These are phyloP conservation scores for Chaetomium strumarium DNA, from an alignment of 2,329 filamentous ascomycete genomes.

Conservation along the genomic window DNA sequence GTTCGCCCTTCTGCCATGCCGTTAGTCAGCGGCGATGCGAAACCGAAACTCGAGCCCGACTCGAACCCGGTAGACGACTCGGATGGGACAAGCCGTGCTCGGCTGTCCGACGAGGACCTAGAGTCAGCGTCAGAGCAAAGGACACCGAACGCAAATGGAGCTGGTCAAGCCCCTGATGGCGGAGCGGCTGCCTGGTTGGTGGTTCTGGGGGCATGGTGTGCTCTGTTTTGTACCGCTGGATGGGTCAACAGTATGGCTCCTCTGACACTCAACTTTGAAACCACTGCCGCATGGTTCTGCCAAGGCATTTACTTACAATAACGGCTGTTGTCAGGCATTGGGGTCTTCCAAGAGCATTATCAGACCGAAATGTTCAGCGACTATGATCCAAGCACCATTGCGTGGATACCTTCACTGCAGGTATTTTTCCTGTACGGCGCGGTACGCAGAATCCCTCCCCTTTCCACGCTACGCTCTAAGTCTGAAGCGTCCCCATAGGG, in stretches of 20 bases:
- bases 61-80: no score
- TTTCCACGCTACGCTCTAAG: not conserved
- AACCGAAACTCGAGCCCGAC: no score
- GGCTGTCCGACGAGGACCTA: no score
- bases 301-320: not conserved
- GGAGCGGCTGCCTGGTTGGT: slow-evolving; percentile 34
- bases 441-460: not conserved
- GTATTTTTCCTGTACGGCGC: slow-evolving; percentile 48
- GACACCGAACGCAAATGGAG: no score
- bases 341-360: slow-evolving; percentile 56
- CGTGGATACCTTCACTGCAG: slow-evolving; percentile 57
- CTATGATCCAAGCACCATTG: slow-evolving; percentile 49
- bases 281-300: not conserved
- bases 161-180: slow-evolving; percentile 20
- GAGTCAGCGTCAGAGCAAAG: no score
- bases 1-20: no score
- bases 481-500: slow-evolving; percentile 25
- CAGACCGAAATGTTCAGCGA: slow-evolving; percentile 40
- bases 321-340: slow-evolving; percentile 30
- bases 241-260: slow-evolving; percentile 31
- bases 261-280: no score
- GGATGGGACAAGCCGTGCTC: no score
- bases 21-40: no score
- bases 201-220: slow-evolving; percentile 37
- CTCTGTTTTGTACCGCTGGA: slow-evolving; percentile 37